These are phyloP conservation scores for Neonothopanus nambi DNA, from an alignment of 1,284 basidiomycete species.

Conservation along the genomic window DNA sequence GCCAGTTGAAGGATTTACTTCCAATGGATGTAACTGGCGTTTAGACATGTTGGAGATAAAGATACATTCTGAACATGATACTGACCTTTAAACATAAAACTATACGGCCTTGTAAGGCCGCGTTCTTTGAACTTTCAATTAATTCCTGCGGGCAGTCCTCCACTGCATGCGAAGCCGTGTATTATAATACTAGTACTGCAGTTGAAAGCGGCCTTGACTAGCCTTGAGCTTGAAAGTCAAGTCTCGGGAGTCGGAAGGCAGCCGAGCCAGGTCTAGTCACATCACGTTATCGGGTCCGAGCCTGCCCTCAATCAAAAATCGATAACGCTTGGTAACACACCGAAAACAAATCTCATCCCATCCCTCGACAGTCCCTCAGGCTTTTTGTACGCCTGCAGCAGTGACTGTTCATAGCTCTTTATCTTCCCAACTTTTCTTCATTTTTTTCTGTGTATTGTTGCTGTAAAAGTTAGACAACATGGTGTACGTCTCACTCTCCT, in stretches of 20 bases:
- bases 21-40: slow-evolving; percentile 39
- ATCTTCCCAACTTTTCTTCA: slow-evolving; percentile 24
- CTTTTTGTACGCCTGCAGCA: slow-evolving; percentile 8
- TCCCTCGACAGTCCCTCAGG: slow-evolving; percentile 15
- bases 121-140: too few species aligned
- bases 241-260: too few species aligned
- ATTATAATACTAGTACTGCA: too few species aligned
- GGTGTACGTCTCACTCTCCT: slow-evolving; percentile 60
- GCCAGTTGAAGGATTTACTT: slow-evolving; percentile 42
- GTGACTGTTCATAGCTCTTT: slow-evolving; percentile 28
- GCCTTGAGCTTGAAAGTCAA: too few species aligned
- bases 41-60: too few species aligned
- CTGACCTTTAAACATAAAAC: too few species aligned
- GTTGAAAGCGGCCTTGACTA: too few species aligned
- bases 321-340: slow-evolving; percentile 15
- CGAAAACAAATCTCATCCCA: slow-evolving; percentile 1
- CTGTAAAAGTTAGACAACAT: slow-evolving; percentile 59
- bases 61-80: too few species aligned
- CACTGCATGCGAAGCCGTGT: too few species aligned
- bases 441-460: slow-evolving; percentile 27
- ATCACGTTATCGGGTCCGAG: not conserved
- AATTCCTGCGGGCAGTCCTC: too few species aligned
- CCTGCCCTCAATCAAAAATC: slow-evolving; percentile 2
- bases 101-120: too few species aligned
- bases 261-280: not conserved